Percentiles rank a stretch among this genome's conserved stretches.
These are phyloP conservation scores for Phyllosticta citriasiana DNA, from an alignment of 2,329 filamentous ascomycete genomes.

Conservation along the genomic window DNA sequence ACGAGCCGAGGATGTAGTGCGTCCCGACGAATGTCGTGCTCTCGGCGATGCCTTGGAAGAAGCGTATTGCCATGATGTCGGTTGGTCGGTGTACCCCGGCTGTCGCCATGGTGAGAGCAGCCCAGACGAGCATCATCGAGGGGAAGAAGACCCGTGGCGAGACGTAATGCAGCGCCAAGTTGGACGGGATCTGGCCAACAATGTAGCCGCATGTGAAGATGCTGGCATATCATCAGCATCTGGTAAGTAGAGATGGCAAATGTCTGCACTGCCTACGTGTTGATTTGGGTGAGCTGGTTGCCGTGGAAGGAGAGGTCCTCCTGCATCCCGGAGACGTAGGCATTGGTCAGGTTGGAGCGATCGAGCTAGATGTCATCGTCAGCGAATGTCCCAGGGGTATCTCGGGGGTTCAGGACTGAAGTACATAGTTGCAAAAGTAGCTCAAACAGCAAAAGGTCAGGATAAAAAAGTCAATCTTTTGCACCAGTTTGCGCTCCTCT, in stretches of 20 bases:
- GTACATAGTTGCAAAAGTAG: conserved; percentile 25
- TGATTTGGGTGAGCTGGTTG: conserved; percentile 39
- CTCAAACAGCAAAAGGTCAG: conserved; percentile 52
- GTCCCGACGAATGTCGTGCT: conserved; percentile 48
- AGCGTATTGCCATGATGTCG: conserved; percentile 50
- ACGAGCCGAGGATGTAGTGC: conserved; percentile 51
- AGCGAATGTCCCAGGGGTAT: background rate
- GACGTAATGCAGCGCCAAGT: conserved; percentile 53
- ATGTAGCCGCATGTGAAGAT: conserved; percentile 27
- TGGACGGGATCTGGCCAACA: conserved; percentile 52
- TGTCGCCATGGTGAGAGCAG: conserved; percentile 52
- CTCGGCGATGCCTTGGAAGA: conserved; percentile 45
- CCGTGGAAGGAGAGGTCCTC: conserved; percentile 30
- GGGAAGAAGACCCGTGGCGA: conserved; percentile 56
- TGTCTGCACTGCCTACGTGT: conserved; percentile 27
- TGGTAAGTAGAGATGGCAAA: conserved; percentile 18
- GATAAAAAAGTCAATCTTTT: conserved; percentile 56
- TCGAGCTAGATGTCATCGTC: conserved; percentile 21
- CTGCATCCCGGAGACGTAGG: conserved; percentile 33
- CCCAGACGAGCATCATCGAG: conserved; percentile 55
- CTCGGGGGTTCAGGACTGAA: background rate
- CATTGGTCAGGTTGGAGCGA: conserved; percentile 33
- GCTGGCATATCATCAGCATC: background rate
- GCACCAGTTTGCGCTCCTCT: conserved; percentile 38
- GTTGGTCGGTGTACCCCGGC: conserved; percentile 42